Conservation (phyloP, 176 grass and related monocot species). For the Bolboschoenus planiculmis region DNA sequence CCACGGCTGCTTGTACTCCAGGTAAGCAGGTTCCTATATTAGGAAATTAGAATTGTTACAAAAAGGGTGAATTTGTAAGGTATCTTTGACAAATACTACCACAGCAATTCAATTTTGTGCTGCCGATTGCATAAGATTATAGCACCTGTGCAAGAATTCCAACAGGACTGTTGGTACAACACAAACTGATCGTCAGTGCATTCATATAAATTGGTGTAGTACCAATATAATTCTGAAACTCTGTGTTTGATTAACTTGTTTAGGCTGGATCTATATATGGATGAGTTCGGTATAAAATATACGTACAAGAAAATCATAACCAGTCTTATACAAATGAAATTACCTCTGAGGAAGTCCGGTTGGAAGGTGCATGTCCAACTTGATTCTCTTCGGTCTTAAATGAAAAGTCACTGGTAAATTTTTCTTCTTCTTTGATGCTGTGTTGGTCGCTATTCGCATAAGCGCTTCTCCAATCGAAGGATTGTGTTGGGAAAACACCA, state of each 20-base stretch:
- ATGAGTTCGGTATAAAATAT: not conserved
- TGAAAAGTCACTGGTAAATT: constrained; percentile 17
- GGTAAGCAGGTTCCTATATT: constrained; percentile 14
- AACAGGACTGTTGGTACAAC: not conserved
- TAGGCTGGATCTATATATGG: not conserved
- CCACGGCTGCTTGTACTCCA: constrained; percentile 19
- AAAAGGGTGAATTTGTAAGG: not conserved
- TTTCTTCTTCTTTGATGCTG: constrained; percentile 25
- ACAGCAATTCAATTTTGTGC: not conserved
- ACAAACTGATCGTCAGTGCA: not conserved
- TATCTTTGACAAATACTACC: not conserved
- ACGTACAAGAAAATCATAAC: not conserved
- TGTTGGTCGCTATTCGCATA: constrained; percentile 23
- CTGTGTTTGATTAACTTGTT: not conserved
- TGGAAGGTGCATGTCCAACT: constrained; percentile 2
- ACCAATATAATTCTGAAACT: too few species aligned
- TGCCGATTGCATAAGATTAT: not conserved
- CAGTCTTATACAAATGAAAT: constrained; percentile 3
- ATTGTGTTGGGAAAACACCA: constrained; percentile 12
- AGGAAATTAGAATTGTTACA: not conserved
- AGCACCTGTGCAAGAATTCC: not conserved
- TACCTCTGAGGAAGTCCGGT: constrained; percentile 16
- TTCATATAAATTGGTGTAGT: too few species aligned
- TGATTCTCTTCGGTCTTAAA: constrained; percentile 16
- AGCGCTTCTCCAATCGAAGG: constrained; percentile 27